Conservation (phyloP, 179 eudicot genomes). For the Gypsophila paniculata region DNA sequence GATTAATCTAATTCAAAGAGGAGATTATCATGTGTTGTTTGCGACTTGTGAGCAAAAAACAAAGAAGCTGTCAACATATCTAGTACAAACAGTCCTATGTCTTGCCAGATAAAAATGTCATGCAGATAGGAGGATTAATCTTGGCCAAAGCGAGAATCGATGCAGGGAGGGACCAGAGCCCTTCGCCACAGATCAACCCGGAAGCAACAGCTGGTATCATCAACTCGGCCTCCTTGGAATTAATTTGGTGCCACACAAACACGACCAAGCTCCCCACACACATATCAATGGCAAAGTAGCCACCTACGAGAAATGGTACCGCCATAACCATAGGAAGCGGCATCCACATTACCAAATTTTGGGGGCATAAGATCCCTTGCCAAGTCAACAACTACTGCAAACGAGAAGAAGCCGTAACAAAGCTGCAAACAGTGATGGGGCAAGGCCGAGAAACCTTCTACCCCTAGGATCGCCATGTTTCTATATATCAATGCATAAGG, state of each 20-base stretch:
- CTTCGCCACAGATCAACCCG: constrained; percentile 80
- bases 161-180: constrained; percentile 72
- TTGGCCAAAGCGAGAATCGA: constrained; percentile 66
- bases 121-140: constrained; percentile 66
- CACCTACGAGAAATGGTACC: constrained; percentile 64
- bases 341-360: constrained; percentile 53
- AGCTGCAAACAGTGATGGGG: constrained; percentile 65
- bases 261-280: constrained; percentile 64
- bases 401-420: constrained; percentile 54
- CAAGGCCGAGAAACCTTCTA: constrained; percentile 68
- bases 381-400: constrained; percentile 48
- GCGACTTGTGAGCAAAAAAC: background rate
- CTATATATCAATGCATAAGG: constrained; percentile 72
- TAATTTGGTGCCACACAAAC: constrained; percentile 43
- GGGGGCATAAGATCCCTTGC: constrained; percentile 43
- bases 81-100: background rate
- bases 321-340: constrained; percentile 79
- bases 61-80: background rate
- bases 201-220: constrained; percentile 81
- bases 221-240: constrained; percentile 44
- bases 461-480: constrained; percentile 70
- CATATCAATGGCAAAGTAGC: constrained; percentile 61
- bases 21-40: constrained; percentile 1
- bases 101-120: constrained; percentile 55
- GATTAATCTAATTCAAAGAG: too few relatives aligned